Base-by-base conservation (phyloP, 129 eudicot genomes). In the Tanacetum coccineum region DNA sequence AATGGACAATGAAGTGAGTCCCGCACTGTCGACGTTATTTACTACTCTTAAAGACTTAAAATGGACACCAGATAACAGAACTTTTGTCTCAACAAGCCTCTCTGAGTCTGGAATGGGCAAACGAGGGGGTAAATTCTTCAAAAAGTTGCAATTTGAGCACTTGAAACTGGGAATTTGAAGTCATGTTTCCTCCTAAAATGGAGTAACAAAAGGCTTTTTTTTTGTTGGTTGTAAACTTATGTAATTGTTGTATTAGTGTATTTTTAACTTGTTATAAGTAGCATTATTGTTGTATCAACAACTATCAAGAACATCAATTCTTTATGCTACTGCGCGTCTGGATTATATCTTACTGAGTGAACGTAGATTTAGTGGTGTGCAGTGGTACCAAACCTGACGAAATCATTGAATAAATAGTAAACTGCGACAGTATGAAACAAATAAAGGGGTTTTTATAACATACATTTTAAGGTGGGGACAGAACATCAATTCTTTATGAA, bases 61-160 rank as follows among this genome's bases (percentile, higher is more conserved):
- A 59, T 94, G 99, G 99, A 74, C 83, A 47, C 93, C 99, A 1
- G 88, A 89, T 71, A 71, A 86, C 60, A 81, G 67, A 71, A 84
- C 93, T 30, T 67, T 75, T 60, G 79, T 93, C 21, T 74, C 85
- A 4, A 79, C 89, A 8, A 79, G 71, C 63, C 98, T 87, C 52
- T 75, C 62, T 4, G 88, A 81, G 47, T 80, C 94, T 10, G 93
- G 93, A 65, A 80, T 94, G 75, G 88, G 97, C 44, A 89, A 84
- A 77, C 81, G 81, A 78, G 97, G 97, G 62, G 74, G 80, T 40
- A 89, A 69, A 74, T 87, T 85, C 62, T 81, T 94, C 78, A 89
- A 87, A 57, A 89, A 83, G 85, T 70, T 79, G 63, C 81, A 82
- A 81, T 81, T 57, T 76, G 79, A 80, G 70, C 63, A 36, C 51